A percentile compares a stretch with the other conserved stretches of the same genome.
Conservation (phyloP, 805 yeast genomes). For the Metschnikowia vanudenii region DNA sequence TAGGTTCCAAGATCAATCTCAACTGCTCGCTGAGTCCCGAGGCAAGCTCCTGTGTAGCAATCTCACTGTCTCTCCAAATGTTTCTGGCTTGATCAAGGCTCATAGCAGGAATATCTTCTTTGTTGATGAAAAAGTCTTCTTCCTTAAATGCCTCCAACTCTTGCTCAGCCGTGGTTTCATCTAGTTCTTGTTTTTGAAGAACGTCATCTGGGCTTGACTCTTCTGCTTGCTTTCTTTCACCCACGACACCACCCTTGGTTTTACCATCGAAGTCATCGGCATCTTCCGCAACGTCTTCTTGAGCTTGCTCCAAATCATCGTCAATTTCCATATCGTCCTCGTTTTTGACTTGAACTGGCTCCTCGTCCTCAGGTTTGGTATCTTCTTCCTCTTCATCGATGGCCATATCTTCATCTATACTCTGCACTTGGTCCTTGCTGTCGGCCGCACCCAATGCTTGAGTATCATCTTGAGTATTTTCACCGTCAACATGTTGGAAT, state of each 20-base stretch:
- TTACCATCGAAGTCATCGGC: constrained; percentile 49
- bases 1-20: constrained; percentile 90
- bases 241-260: constrained; percentile 49
- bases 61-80: constrained; percentile 80
- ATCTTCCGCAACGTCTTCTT: constrained; percentile 23
- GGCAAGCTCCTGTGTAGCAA: constrained; percentile 83
- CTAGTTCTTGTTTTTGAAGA: constrained; percentile 18
- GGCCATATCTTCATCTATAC: constrained; percentile 76
- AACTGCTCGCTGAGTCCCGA: constrained; percentile 89
- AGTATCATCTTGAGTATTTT: constrained; percentile 71
- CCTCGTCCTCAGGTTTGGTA: constrained; percentile 20
- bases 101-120: constrained; percentile 45
- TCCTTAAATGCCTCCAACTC: constrained; percentile 12
- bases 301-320: constrained; percentile 27
- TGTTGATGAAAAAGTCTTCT: constrained; percentile 22
- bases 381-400: constrained; percentile 65
- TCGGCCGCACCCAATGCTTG: constrained; percentile 93
- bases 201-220: constrained; percentile 17
- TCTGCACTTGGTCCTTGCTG: constrained; percentile 66
- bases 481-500: constrained; percentile 80
- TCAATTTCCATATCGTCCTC: constrained; percentile 31
- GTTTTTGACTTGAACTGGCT: constrained; percentile 28
- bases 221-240: constrained; percentile 39
- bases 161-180: constrained; percentile 15
- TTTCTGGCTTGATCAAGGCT: constrained; percentile 65